A percentile compares a stretch with the other conserved stretches of the same genome.
Conservation (phyloP, 2,329 filamentous ascomycete genomes). For the Monilinia polystroma region DNA sequence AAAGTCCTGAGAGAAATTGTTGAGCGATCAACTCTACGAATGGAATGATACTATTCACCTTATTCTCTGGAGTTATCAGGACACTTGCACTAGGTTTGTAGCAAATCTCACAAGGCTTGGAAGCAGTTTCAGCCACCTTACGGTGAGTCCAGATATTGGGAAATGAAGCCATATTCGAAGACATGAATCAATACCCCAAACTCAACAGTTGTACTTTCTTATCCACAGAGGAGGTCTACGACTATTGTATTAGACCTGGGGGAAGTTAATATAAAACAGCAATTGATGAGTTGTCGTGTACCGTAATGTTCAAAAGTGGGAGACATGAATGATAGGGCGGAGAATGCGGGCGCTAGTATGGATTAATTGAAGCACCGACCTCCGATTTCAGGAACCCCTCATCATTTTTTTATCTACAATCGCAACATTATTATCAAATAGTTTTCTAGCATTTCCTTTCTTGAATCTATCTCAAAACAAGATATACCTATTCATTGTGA, state of each 20-base stretch:
- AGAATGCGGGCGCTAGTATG: constrained; percentile 13
- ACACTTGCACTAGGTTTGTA: constrained; percentile 86
- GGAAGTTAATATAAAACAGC: constrained; percentile 11
- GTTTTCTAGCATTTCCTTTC: constrained; percentile 8
- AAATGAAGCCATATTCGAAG: constrained; percentile 47
- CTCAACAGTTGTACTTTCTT: neutral
- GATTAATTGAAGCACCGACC: constrained; percentile 11
- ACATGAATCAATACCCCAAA: neutral
- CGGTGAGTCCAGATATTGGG: constrained; percentile 83
- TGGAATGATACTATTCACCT: constrained; percentile 53
- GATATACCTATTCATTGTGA: neutral
- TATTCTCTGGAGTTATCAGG: constrained; percentile 83
- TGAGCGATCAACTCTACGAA: constrained; percentile 1
- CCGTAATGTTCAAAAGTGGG: constrained; percentile 7
- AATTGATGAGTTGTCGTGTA: constrained; percentile 9
- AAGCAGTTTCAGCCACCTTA: constrained; percentile 78
- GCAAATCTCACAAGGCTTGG: constrained; percentile 87
- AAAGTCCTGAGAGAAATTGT: constrained; percentile 60
- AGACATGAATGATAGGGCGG: neutral
- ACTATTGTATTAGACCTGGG: neutral
- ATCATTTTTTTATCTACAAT: constrained; percentile 3
- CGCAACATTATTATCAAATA: constrained; percentile 19
- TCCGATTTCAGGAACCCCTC: constrained; percentile 14
- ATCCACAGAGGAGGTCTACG: neutral
- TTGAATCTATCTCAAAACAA: neutral